phyloP scores from a whole-genome alignment of 345 rosid species.

The Dipteronia sinensis region DNA sequence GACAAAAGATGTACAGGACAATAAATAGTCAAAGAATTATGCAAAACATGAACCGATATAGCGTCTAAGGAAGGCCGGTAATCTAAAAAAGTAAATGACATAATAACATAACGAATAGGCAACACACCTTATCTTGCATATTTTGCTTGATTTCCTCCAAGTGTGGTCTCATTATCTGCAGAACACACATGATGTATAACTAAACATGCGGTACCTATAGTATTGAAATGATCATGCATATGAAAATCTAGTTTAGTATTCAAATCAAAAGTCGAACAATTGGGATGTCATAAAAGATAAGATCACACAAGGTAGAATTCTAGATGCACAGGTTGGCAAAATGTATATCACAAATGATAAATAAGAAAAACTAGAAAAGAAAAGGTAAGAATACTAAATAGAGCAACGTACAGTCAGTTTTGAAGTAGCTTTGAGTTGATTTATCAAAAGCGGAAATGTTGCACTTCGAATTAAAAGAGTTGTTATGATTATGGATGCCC shows the following conservation, averaged over 20 bases:
- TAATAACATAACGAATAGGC: not conserved
- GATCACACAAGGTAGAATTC: not conserved
- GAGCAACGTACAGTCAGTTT: constrained; percentile 62
- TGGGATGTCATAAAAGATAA: not conserved
- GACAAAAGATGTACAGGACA: not conserved
- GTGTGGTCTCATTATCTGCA: constrained; percentile 73
- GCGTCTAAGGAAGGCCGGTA: not conserved
- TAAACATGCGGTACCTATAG: constrained; percentile 11
- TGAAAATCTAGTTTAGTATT: not conserved
- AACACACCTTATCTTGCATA: constrained; percentile 56
- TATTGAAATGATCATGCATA: not conserved
- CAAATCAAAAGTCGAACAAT: not conserved
- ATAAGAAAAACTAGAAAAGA: constrained; percentile 2
- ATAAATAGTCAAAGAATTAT: not conserved
- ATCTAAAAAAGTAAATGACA: constrained; percentile 7
- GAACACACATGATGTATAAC: constrained; percentile 25
- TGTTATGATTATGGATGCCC: constrained; percentile 54
- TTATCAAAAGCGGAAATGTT: too few relatives aligned
- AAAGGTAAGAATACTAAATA: not conserved
- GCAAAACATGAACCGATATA: not conserved
- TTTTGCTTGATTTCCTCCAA: constrained; percentile 62
- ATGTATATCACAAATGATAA: not conserved
- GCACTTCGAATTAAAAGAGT: too few relatives aligned
- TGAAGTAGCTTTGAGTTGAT: constrained; percentile 50
- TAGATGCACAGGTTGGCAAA: not conserved